Conservation (phyloP, 768 basidiomycete genomes). For the Hericium erinaceus region DNA sequence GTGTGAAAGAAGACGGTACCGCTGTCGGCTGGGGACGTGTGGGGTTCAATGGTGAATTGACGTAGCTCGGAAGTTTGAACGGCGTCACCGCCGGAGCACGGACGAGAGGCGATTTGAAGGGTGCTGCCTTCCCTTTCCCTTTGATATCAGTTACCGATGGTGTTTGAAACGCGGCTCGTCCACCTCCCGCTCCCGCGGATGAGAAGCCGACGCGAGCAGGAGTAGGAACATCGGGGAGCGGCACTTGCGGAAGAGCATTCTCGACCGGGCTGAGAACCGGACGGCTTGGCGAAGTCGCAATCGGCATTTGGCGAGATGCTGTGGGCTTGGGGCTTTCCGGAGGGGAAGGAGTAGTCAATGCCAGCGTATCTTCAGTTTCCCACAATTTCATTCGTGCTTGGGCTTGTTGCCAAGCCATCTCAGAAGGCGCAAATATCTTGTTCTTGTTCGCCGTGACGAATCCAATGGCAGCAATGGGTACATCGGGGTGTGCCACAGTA, state of each 20-base stretch:
- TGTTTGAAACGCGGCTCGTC: conserved; percentile 1
- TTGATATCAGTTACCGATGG: neutral
- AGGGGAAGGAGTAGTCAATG: neutral
- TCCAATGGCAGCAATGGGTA: neutral
- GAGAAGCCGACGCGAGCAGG: conserved; percentile 1
- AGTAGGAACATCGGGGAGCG: neutral
- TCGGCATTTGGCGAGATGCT: neutral
- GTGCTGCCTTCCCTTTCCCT: neutral
- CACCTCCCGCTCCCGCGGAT: neutral
- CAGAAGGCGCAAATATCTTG: conserved; percentile 4
- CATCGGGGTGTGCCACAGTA: neutral
- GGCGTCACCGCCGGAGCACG: neutral
- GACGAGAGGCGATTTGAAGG: conserved; percentile 12
- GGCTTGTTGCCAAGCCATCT: conserved; percentile 3
- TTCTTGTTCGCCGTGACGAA: conserved; percentile 7
- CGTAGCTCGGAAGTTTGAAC: neutral
- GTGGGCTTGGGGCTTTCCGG: neutral
- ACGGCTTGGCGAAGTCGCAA: neutral
- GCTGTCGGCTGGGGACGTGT: neutral
- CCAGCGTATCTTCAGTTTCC: conserved; percentile 5
- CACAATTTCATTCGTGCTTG: conserved; percentile 4
- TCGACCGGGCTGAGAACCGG: neutral
- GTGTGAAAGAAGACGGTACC: neutral
- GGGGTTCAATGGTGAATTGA: neutral
- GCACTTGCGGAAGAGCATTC: neutral